Conservation (phyloP, 169 alveolate species). For the Eimeria maxima region DNA sequence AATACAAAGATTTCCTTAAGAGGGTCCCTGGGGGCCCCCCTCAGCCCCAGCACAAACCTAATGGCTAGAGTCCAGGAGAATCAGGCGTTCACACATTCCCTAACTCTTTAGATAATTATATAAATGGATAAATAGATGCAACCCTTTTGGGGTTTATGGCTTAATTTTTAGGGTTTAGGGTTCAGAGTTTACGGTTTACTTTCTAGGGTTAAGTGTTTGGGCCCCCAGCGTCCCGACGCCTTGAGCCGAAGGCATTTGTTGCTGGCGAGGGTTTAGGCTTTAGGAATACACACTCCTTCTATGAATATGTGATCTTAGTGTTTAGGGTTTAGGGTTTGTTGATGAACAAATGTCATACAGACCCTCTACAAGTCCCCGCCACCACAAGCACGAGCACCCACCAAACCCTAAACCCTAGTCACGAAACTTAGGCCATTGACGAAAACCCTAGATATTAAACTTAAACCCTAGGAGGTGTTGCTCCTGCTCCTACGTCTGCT, state of each 20-base stretch:
- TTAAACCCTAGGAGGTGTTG: background rate
- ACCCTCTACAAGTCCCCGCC: too few relatives aligned
- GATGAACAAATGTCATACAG: too few relatives aligned
- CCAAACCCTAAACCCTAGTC: too few relatives aligned
- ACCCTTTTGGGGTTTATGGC: background rate
- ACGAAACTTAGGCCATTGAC: too few relatives aligned
- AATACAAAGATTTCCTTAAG: background rate
- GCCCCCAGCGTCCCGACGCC: background rate
- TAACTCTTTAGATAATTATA: background rate
- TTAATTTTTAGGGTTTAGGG: conserved; percentile 6
- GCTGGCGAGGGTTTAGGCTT: background rate
- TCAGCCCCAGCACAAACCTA: too few relatives aligned
- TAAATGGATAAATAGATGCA: background rate
- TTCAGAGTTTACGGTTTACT: background rate
- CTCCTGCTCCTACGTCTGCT: background rate
- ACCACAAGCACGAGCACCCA: too few relatives aligned
- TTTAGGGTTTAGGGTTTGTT: conserved; percentile 3
- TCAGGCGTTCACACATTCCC: background rate
- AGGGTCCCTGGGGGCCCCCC: conserved; percentile 5
- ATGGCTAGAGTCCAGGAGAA: background rate
- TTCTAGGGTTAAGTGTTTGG: background rate
- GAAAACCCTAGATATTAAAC: too few relatives aligned
- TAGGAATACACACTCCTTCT: background rate
- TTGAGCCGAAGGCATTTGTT: background rate
- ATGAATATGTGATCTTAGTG: background rate